A percentile compares a stretch with the other conserved stretches of the same genome.
Evolutionary conservation across 179 eudicot genomes (phyloP).

Genomic region (Heliamphora pulchella): DNA sequence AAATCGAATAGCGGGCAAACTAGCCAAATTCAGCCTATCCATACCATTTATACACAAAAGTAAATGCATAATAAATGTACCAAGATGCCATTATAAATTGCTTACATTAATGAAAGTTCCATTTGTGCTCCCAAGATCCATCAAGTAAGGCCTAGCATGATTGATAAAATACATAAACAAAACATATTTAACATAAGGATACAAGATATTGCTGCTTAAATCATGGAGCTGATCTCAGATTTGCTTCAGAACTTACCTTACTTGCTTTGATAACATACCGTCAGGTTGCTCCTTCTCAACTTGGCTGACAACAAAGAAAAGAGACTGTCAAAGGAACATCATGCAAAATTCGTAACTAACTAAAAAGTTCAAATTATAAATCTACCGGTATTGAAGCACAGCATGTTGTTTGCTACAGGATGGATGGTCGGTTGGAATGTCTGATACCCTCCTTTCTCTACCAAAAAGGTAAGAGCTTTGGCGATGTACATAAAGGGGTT

Average conservation of each 20-base stretch:
- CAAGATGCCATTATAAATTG: conserved; percentile 3
- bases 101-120: conserved; percentile 87
- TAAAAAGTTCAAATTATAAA: conserved; percentile 14
- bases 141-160: conserved; percentile 70
- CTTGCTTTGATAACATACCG: conserved; percentile 64
- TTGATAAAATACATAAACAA: conserved; percentile 10
- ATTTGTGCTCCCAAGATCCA: conserved; percentile 99
- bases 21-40: neutral
- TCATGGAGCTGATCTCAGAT: neutral
- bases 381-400: conserved; percentile 80
- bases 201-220: neutral
- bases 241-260: conserved; percentile 37
- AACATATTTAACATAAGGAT: conserved; percentile 1
- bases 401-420: conserved; percentile 99
- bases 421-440: conserved; percentile 93
- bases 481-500: conserved; percentile 96
- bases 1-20: conserved; percentile 8
- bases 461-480: conserved; percentile 93
- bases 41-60: neutral
- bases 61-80: neutral
- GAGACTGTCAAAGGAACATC: neutral
- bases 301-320: conserved; percentile 48
- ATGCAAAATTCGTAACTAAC: too few relatives aligned
- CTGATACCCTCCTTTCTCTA: conserved; percentile 95
- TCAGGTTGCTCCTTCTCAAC: conserved; percentile 84